These are phyloP conservation scores for Neonectria neomacrospora DNA, from an alignment of 2,329 filamentous ascomycete genomes.

Conservation along the genomic window DNA sequence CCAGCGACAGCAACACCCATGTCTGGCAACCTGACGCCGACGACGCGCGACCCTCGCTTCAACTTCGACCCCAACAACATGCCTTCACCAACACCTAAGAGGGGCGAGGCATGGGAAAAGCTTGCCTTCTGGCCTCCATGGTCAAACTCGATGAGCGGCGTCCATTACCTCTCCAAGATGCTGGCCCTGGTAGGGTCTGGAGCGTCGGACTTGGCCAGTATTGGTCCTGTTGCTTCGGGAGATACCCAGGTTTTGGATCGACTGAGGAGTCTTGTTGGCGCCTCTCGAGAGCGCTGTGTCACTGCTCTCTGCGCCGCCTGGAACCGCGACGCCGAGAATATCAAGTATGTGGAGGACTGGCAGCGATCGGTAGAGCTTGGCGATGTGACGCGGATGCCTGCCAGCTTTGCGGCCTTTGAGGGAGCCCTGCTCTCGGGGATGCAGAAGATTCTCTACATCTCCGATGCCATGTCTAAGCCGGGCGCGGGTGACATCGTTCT, in stretches of 20 bases:
- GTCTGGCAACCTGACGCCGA: conserved; percentile 59
- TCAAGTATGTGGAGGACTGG: conserved; percentile 95
- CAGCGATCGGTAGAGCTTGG: conserved; percentile 81
- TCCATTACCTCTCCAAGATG: conserved; percentile 87
- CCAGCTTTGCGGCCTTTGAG: conserved; percentile 86
- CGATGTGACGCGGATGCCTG: conserved; percentile 92
- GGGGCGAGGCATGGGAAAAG: conserved; percentile 90
- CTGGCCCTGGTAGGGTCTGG: conserved; percentile 86
- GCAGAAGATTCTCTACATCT: conserved; percentile 95
- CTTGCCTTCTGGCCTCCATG: conserved; percentile 96
- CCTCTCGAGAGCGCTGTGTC: conserved; percentile 85
- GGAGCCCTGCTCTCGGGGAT: conserved; percentile 83
- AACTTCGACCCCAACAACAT: conserved; percentile 81
- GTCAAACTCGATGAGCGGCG: conserved; percentile 91
- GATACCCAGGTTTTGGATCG: conserved; percentile 73
- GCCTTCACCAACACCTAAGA: conserved; percentile 79
- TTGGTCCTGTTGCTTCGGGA: conserved; percentile 71
- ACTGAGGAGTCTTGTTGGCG: conserved; percentile 79
- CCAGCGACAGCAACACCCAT: conserved; percentile 50
- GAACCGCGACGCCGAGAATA: conserved; percentile 93
- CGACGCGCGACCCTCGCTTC: conserved; percentile 77
- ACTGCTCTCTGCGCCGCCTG: conserved; percentile 88
- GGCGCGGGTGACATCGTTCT: conserved; percentile 81
- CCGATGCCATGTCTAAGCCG: conserved; percentile 82
- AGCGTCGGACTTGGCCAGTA: conserved; percentile 83